Percentiles rank a stretch among this genome's conserved stretches.
These are phyloP conservation scores for Solanum etuberosum DNA, from an alignment of 257 asterid genomes.

Conservation along the genomic window DNA sequence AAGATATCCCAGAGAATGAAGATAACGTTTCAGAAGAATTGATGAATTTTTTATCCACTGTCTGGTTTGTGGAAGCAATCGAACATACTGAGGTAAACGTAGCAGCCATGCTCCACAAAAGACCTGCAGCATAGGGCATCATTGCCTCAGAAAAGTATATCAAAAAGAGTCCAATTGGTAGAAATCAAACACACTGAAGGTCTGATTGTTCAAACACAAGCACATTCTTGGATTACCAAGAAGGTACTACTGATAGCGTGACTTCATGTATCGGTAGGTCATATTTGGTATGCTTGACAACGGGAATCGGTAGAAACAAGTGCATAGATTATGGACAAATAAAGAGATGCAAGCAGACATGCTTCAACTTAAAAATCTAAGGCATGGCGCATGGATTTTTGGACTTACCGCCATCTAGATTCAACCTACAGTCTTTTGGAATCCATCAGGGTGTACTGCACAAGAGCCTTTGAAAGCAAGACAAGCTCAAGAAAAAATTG, in stretches of 20 bases:
- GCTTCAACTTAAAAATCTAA: not conserved
- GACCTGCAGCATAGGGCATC: not conserved
- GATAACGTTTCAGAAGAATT: slow-evolving; percentile 45
- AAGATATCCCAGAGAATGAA: slow-evolving; percentile 52
- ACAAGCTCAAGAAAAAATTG: not conserved
- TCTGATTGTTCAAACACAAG: not conserved
- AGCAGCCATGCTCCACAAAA: not conserved
- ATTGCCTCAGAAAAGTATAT: not conserved
- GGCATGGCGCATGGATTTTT: not conserved
- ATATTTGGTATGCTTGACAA: not conserved
- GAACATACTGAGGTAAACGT: not conserved
- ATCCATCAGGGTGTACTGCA: not conserved
- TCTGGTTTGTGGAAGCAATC: not conserved
- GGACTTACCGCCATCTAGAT: not conserved
- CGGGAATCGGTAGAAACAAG: not conserved
- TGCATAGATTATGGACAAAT: not conserved
- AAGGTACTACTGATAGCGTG: not conserved
- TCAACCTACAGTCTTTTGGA: not conserved
- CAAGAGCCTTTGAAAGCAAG: not conserved
- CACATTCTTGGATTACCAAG: not conserved
- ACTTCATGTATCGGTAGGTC: not conserved
- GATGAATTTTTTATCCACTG: not conserved
- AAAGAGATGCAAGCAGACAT: not conserved
- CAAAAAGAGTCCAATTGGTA: not conserved
- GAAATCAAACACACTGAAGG: not conserved